These are phyloP conservation scores for Exophiala oligosperma DNA, from an alignment of 2,329 filamentous ascomycete species.

Conservation along the genomic window DNA sequence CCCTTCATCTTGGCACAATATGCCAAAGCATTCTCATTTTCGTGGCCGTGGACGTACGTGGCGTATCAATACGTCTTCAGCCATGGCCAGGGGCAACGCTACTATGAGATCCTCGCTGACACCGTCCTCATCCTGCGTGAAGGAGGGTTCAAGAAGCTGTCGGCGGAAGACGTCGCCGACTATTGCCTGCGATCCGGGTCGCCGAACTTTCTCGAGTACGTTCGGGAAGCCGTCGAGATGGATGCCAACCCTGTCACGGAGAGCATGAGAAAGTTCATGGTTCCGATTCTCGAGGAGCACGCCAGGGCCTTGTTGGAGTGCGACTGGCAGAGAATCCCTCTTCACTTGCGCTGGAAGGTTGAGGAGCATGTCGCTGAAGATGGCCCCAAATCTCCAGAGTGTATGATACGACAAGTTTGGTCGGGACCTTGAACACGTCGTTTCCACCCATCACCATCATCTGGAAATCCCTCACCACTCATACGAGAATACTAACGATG, in stretches of 20 bases:
- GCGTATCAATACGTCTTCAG: too few relatives aligned
- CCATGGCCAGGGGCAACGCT: not conserved
- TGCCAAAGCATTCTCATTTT: too few relatives aligned
- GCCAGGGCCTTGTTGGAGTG: conserved; percentile 10
- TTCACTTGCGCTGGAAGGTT: not conserved
- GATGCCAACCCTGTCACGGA: conserved; percentile 1
- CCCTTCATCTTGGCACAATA: too few relatives aligned
- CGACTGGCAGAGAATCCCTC: conserved; percentile 12
- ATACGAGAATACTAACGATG: too few relatives aligned
- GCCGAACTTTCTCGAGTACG: not conserved
- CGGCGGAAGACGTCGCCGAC: conserved; percentile 23
- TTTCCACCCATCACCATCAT: too few relatives aligned
- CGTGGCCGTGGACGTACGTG: too few relatives aligned
- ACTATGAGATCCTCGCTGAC: conserved; percentile 15
- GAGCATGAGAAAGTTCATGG: conserved; percentile 13
- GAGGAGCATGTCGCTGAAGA: not conserved
- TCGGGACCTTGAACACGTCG: too few relatives aligned
- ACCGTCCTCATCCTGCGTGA: conserved; percentile 23
- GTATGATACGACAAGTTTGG: too few relatives aligned
- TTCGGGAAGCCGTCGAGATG: not conserved
- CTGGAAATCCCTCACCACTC: too few relatives aligned
- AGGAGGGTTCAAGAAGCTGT: conserved; percentile 21
- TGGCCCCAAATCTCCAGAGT: not conserved
- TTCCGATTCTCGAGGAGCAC: conserved; percentile 7
- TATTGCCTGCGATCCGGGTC: conserved; percentile 22